These are phyloP conservation scores for Diaporthe velutina DNA, from an alignment of 2,329 filamentous ascomycete species.

Conservation along the genomic window DNA sequence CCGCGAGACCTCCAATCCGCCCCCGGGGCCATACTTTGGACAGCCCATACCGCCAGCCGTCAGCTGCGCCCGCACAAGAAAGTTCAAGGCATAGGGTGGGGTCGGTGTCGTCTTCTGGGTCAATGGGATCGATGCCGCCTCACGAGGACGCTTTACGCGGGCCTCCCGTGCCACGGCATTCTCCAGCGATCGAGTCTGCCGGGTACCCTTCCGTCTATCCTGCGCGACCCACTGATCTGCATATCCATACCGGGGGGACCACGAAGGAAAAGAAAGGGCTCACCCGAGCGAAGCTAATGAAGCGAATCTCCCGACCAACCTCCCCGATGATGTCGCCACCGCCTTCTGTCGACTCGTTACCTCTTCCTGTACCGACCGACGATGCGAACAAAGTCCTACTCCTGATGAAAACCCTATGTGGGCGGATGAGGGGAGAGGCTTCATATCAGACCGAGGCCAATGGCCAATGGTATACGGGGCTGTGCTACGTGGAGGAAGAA, in stretches of 20 bases:
- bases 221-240: constrained; percentile 52
- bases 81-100: constrained; percentile 73
- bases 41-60: constrained; percentile 63
- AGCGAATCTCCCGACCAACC: constrained; percentile 68
- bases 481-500: constrained; percentile 83
- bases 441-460: constrained; percentile 76
- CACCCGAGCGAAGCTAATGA: constrained; percentile 64
- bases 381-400: constrained; percentile 80
- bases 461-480: constrained; percentile 77
- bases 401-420: constrained; percentile 83
- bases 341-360: constrained; percentile 71
- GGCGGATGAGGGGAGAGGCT: constrained; percentile 83
- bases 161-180: constrained; percentile 53
- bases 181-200: constrained; percentile 57
- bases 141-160: constrained; percentile 58
- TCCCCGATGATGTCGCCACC: constrained; percentile 67
- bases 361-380: constrained; percentile 70
- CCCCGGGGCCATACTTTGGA: constrained; percentile 72
- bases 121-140: constrained; percentile 66
- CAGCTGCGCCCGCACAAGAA: constrained; percentile 56
- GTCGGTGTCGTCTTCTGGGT: constrained; percentile 75
- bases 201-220: constrained; percentile 56
- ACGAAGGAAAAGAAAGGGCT: constrained; percentile 62
- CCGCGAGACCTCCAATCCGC: constrained; percentile 56
- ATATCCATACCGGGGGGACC: constrained; percentile 48